Conservation (phyloP, 176 grass and related monocot species). For the Aegilops bicornis region DNA sequence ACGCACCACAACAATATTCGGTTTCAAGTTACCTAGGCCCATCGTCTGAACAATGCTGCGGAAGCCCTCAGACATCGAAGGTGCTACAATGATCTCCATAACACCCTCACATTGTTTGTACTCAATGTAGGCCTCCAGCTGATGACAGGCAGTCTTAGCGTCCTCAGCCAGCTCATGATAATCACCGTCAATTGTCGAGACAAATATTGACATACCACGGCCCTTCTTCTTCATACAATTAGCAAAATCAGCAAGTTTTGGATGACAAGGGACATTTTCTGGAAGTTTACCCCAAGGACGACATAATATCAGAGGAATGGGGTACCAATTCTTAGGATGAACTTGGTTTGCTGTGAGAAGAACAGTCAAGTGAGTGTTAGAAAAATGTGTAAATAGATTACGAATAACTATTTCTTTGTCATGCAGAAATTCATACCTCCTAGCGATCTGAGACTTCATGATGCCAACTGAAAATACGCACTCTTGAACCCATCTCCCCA, state of each 20-base stretch:
- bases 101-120: conserved; percentile 95
- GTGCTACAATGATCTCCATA: conserved; percentile 90
- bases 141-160: conserved; percentile 73
- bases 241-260: conserved; percentile 96
- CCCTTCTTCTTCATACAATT: conserved; percentile 99
- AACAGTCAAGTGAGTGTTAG: conserved; percentile 18
- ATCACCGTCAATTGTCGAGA: conserved; percentile 88
- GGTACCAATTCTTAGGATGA: conserved; percentile 99
- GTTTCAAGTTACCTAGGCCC: conserved; percentile 95
- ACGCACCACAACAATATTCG: conserved; percentile 93
- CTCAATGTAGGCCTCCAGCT: conserved; percentile 84
- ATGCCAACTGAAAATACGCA: conserved; percentile 92
- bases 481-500: conserved; percentile 99
- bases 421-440: conserved; percentile 63
- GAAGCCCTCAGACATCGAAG: conserved; percentile 89
- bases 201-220: conserved; percentile 97
- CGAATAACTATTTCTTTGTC: conserved; percentile 19
- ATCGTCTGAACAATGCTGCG: conserved; percentile 89
- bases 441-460: conserved; percentile 89
- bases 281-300: conserved; percentile 96
- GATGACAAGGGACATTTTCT: conserved; percentile 93
- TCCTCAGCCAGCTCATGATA: conserved; percentile 91
- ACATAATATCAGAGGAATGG: conserved; percentile 94
- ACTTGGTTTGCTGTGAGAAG: conserved; percentile 88
- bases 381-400: background rate